phyloP scores from a whole-genome alignment of 495 filamentous ascomycete genomes.

The Pyrenula massariospora region DNA sequence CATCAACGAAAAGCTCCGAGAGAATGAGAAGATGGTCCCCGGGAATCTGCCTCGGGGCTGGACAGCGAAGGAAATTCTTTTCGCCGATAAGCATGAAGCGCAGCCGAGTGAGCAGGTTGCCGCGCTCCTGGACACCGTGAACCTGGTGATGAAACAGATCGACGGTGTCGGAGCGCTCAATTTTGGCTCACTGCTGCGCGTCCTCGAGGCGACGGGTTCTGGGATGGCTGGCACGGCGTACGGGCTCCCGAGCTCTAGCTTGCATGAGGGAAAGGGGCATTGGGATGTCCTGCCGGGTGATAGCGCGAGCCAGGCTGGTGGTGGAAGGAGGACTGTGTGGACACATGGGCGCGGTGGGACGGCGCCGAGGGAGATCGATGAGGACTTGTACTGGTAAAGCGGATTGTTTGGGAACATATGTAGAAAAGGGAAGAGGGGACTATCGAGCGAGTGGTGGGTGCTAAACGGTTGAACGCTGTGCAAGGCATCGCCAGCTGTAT shows the following conservation, averaged over 20 bases:
- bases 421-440: no score
- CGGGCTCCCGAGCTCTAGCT: neutral
- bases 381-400: neutral
- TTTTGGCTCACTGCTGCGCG: neutral
- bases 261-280: neutral
- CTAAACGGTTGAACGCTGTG: no score
- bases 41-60: neutral
- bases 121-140: neutral
- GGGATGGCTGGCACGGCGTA: neutral
- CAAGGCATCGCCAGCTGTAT: no score
- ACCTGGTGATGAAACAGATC: neutral
- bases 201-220: neutral
- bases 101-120: neutral
- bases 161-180: neutral
- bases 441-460: no score
- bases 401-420: no score
- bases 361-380: neutral
- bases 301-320: neutral
- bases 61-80: neutral
- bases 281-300: neutral
- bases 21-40: neutral
- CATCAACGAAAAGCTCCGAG: neutral
- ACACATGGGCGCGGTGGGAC: neutral
- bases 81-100: no score
- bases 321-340: neutral